These are phyloP conservation scores for Ammopiptanthus mongolicus DNA, from an alignment of 306 rosid species.

Conservation along the genomic window DNA sequence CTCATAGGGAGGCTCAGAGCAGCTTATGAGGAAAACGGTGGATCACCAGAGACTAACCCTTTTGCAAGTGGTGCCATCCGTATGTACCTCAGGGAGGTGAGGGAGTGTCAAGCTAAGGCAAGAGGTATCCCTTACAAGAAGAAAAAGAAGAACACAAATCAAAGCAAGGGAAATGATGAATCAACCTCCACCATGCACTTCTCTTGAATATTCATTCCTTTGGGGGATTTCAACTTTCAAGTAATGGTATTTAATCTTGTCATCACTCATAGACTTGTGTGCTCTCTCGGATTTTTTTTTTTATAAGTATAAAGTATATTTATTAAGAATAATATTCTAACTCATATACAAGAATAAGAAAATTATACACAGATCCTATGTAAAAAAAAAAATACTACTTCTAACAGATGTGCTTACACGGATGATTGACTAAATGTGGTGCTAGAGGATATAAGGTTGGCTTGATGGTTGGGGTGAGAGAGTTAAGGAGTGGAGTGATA, in stretches of 20 bases:
- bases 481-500: too few relatives aligned
- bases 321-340: too few relatives aligned
- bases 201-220: conserved; percentile 32
- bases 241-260: conserved; percentile 31
- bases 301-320: too few relatives aligned
- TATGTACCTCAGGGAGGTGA: conserved; percentile 80
- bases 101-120: conserved; percentile 94
- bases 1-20: conserved; percentile 96
- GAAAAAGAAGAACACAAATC: conserved; percentile 74
- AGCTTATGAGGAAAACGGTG: conserved; percentile 95
- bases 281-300: background rate
- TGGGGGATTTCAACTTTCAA: background rate
- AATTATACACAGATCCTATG: too few relatives aligned
- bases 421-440: background rate
- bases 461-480: too few relatives aligned
- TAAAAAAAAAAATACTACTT: too few relatives aligned
- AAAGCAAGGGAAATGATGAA: conserved; percentile 40
- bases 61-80: conserved; percentile 83
- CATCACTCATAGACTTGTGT: background rate
- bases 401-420: too few relatives aligned
- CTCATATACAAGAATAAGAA: too few relatives aligned
- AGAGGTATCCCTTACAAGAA: conserved; percentile 96
- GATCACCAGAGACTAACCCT: conserved; percentile 78
- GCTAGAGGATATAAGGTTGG: too few relatives aligned
- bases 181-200: conserved; percentile 49